Base-by-base conservation (phyloP, 2,329 filamentous ascomycete species). In the Curvularia lunata region DNA sequence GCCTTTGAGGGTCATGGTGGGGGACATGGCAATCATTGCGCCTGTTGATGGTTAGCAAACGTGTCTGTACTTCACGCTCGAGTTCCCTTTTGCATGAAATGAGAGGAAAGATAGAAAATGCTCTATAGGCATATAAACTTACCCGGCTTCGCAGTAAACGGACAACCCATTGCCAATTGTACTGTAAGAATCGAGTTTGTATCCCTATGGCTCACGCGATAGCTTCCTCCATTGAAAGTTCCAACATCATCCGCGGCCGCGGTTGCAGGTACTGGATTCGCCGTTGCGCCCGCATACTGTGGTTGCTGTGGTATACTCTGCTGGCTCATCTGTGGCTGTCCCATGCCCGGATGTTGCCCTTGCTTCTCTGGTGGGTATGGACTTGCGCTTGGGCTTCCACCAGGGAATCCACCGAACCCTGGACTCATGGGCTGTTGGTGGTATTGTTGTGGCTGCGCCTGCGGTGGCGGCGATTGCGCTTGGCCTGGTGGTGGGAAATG, bases 181-280 rank as follows among this genome's bases (percentile, higher is more conserved):
- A 97, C 78, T 0, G 93, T 98, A 61, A 97, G 78, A 65, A 97
- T 89, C 1, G 91, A 92, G 75, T 98, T 99, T 57, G 87, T 89
- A 76, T 97, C 92, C 21, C 95, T 85, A 73, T 99, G 95, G 70
- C 91, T 95, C 73, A 98, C 92, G 42, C 95, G 85, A 75, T 94
- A 99, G 72, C 91, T 94, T 12, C 95, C 95, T 16, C 95, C 95
- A 74, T 98, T 98, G 82, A 98, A 99, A 0, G 90, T 95, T n/a
- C 95, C 95, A 1, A 96, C 86, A 67, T 97, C 93, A 75, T 98
- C 95, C 28, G 86, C 82, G 0, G 78, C 78, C 0, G 85, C 80
- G 8, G 21, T 38, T 25, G 13, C 50, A 30, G 79, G 47, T 19
- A 28, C n/a, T 13, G n/a, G 77, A 76, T 23, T 57, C 54, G 40